Conservation (phyloP, 1,284 basidiomycete genomes). For the Puccinia horiana region DNA sequence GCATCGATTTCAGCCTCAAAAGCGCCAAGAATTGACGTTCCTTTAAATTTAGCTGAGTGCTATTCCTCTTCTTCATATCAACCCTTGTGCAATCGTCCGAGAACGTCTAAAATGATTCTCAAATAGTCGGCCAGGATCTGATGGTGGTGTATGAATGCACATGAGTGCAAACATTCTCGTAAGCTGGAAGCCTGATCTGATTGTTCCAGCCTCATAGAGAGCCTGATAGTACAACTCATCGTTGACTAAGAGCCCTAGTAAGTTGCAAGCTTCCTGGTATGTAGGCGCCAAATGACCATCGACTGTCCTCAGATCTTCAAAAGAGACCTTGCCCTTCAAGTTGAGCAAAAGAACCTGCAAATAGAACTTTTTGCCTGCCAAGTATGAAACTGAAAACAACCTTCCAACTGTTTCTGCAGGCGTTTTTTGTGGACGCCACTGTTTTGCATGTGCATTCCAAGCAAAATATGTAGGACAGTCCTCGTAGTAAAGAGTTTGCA, state of each 20-base stretch:
- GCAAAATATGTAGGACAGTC: constrained; percentile 16
- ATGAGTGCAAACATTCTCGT: constrained; percentile 62
- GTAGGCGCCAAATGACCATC: too few species aligned
- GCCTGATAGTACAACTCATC: constrained; percentile 61
- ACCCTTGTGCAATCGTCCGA: constrained; percentile 57
- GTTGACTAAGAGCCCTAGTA: constrained; percentile 59
- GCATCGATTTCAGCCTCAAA: too few species aligned
- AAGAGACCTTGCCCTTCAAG: constrained; percentile 59
- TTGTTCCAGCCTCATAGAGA: constrained; percentile 60
- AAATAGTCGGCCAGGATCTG: constrained; percentile 60
- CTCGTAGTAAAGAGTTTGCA: background rate
- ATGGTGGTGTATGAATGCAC: constrained; percentile 57
- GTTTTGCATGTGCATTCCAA: constrained; percentile 50
- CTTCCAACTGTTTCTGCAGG: constrained; percentile 59
- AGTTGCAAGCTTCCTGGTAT: constrained; percentile 61
- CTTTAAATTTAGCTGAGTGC: background rate
- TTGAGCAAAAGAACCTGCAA: constrained; percentile 60
- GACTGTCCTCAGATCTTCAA: constrained; percentile 58
- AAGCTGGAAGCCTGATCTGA: constrained; percentile 61
- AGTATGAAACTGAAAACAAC: constrained; percentile 60
- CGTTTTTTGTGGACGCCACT: too few species aligned
- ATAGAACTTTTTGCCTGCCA: constrained; percentile 60
- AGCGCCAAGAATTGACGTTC: constrained; percentile 51
- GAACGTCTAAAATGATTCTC: constrained; percentile 57
- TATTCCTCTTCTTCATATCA: background rate